phyloP scores from a whole-genome alignment of 805 yeast genomes.

The Kazachstania kunashirensis region DNA sequence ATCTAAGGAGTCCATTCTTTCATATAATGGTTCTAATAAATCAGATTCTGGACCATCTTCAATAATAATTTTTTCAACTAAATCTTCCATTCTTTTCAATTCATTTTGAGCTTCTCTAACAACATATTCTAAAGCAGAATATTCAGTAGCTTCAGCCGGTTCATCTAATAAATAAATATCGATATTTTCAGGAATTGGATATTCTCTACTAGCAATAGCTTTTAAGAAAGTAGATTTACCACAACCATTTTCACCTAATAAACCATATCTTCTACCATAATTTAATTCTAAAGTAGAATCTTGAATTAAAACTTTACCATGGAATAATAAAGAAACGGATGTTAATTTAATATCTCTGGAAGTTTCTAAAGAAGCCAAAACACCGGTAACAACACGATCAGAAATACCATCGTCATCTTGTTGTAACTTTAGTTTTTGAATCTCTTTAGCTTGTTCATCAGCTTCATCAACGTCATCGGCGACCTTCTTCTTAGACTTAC shows the following conservation, averaged over 20 bases:
- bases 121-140: constrained; percentile 88
- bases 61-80: constrained; percentile 80
- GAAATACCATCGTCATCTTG: constrained; percentile 89
- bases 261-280: constrained; percentile 95
- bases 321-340: constrained; percentile 86
- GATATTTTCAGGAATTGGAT: constrained; percentile 84
- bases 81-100: constrained; percentile 81
- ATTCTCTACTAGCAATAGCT: constrained; percentile 92
- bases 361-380: constrained; percentile 75
- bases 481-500: constrained; percentile 37
- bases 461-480: constrained; percentile 38
- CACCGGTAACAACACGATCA: constrained; percentile 98
- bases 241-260: constrained; percentile 97
- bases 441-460: constrained; percentile 58
- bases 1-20: constrained; percentile 92
- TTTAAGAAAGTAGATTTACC: constrained; percentile 94
- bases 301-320: constrained; percentile 92
- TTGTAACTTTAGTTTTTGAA: constrained; percentile 83
- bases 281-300: constrained; percentile 88
- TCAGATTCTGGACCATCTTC: constrained; percentile 92
- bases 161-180: constrained; percentile 91
- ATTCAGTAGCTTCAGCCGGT: constrained; percentile 93
- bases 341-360: constrained; percentile 91
- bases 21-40: constrained; percentile 77
- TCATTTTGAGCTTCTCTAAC: constrained; percentile 93